These are phyloP conservation scores for Boletus subparvulus DNA, from an alignment of 768 basidiomycete species.

Conservation along the genomic window DNA sequence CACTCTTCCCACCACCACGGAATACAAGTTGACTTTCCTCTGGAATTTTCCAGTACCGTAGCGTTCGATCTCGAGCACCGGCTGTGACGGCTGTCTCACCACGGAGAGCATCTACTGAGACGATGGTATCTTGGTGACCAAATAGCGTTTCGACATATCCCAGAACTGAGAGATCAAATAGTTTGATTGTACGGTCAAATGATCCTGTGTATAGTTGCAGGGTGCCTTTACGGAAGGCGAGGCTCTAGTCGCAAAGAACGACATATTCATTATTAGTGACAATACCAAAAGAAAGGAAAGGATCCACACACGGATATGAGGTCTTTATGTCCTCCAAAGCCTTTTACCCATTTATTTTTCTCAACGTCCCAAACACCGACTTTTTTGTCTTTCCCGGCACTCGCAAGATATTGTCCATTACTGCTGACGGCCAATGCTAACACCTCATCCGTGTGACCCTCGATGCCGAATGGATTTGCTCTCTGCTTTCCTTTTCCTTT, in stretches of 20 bases:
- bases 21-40: slow-evolving; percentile 97
- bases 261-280: not conserved
- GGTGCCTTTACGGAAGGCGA: slow-evolving; percentile 77
- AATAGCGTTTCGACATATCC: slow-evolving; percentile 96
- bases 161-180: slow-evolving; percentile 80
- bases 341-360: slow-evolving; percentile 72
- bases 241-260: slow-evolving; percentile 42
- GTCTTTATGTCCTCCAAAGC: slow-evolving; percentile 78
- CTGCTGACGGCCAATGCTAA: slow-evolving; percentile 79
- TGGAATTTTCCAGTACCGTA: slow-evolving; percentile 93
- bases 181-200: slow-evolving; percentile 85
- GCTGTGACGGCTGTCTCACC: slow-evolving; percentile 84
- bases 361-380: slow-evolving; percentile 86
- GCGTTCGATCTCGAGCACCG: slow-evolving; percentile 88
- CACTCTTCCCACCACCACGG: slow-evolving; percentile 88
- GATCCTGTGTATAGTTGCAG: slow-evolving; percentile 69
- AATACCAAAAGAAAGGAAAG: slow-evolving; percentile 39
- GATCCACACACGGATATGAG: slow-evolving; percentile 58
- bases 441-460: slow-evolving; percentile 88
- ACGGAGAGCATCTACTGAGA: slow-evolving; percentile 75
- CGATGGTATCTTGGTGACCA: slow-evolving; percentile 90
- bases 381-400: slow-evolving; percentile 80
- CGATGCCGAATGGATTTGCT: slow-evolving; percentile 43
- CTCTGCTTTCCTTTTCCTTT: slow-evolving; percentile 61
- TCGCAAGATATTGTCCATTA: slow-evolving; percentile 83